Evolutionary conservation across 768 basidiomycete genomes (phyloP).

Genomic region (Termitomyces sp.): DNA sequence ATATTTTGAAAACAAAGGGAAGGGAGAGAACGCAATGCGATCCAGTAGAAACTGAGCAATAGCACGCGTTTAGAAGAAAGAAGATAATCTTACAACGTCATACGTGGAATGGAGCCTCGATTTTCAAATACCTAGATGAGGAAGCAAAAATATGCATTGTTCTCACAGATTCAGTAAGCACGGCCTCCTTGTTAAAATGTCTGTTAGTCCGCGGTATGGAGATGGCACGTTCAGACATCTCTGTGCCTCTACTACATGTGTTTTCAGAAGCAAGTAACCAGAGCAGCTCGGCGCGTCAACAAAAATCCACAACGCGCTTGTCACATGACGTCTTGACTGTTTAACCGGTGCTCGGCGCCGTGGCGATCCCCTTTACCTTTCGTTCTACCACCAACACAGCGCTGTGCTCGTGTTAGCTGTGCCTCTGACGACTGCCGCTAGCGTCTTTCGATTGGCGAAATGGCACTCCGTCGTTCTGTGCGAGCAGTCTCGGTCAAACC

Average conservation of each 20-base stretch:
- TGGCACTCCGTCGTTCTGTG: conserved; percentile 48
- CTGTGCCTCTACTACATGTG: not conserved
- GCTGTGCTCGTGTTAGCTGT: not conserved
- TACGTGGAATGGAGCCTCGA: not conserved
- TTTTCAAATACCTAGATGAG: not conserved
- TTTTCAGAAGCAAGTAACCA: too few relatives aligned
- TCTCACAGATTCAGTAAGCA: not conserved
- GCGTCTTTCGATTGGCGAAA: conserved; percentile 1
- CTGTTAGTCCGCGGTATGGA: not conserved
- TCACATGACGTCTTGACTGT: conserved; percentile 27
- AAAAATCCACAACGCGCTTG: conserved; percentile 32
- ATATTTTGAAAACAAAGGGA: not conserved
- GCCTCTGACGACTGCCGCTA: conserved; percentile 6
- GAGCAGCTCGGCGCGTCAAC: conserved; percentile 10
- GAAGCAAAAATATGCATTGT: not conserved
- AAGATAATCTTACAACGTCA: not conserved
- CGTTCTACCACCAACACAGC: conserved; percentile 7
- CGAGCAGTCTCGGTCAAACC: conserved; percentile 45
- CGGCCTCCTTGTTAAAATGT: not conserved
- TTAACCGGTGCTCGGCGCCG: not conserved
- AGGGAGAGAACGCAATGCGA: too few relatives aligned
- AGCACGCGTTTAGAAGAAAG: not conserved
- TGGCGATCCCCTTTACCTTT: conserved; percentile 6
- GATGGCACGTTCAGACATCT: not conserved
- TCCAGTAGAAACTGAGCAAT: not conserved